Conservation (phyloP, 768 basidiomycete species). For the Mycena floridula region DNA sequence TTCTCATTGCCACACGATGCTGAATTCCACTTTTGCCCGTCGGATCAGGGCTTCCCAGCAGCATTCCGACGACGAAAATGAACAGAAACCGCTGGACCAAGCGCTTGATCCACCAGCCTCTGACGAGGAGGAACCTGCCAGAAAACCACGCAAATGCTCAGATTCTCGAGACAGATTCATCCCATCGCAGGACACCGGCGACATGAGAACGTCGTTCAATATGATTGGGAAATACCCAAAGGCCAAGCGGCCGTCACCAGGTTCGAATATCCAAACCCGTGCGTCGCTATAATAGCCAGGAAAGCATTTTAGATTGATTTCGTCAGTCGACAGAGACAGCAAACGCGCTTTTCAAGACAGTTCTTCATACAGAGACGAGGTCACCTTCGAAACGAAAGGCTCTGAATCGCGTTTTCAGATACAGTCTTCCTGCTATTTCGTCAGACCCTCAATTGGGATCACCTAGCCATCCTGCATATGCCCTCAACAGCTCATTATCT, state of each 20-base stretch:
- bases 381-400: constrained; percentile 35
- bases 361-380: constrained; percentile 46
- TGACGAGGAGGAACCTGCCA: too few species aligned
- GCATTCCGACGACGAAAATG: too few species aligned
- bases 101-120: too few species aligned
- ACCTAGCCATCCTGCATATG: constrained; percentile 46
- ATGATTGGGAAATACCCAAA: constrained; percentile 40
- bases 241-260: constrained; percentile 23
- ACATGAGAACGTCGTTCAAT: constrained; percentile 57
- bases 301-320: constrained; percentile 16
- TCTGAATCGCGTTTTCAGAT: constrained; percentile 40
- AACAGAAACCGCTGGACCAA: too few species aligned
- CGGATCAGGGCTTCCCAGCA: too few species aligned
- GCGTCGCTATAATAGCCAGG: not conserved
- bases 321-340: constrained; percentile 36
- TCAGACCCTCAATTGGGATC: constrained; percentile 23
- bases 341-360: constrained; percentile 43
- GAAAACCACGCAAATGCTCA: too few species aligned
- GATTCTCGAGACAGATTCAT: constrained; percentile 70
- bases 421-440: constrained; percentile 34
- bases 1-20: too few species aligned
- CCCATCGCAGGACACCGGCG: constrained; percentile 51
- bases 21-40: too few species aligned
- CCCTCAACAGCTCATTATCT: constrained; percentile 57
- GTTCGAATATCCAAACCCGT: constrained; percentile 1